Base-by-base conservation (phyloP, 768 basidiomycete genomes). In the Amanita pallidorosea region DNA sequence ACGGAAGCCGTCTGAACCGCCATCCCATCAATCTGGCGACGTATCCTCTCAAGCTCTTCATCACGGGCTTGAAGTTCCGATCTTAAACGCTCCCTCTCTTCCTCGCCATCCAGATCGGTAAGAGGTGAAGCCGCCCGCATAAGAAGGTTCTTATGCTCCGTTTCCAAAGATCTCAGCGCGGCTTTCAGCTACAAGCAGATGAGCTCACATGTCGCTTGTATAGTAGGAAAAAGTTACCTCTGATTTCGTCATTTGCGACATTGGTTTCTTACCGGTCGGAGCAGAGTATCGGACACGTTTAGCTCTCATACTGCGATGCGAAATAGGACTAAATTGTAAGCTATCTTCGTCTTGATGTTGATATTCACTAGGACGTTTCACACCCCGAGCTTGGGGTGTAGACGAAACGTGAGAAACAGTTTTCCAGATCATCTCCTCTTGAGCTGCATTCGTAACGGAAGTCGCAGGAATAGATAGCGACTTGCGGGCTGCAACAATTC, bases 341-440 rank as follows among this genome's bases (percentile, higher is more conserved):
- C 41, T 47, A 11, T 56, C 53, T 9, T 34, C 42, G n/a, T 42
- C 25, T 3, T 36, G 46, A 27, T 51, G 42, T 27, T 35, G 23
- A 23, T 51, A 43, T 4, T 48, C 50, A 37, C 57, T 57, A 2
- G 43, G 51, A 5, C 63, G 63, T 47, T 65, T 68, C 6, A 54
- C 44, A 9, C 65, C 61, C 6, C 58, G 55, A 22, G 33, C 29
- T 4, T 56, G 57, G 2, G 29, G 37, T 5, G 37, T 49, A 1
- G 57, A 54, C 12, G 60, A 53, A 15, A 36, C 5, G 13, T 64
- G 60, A 17, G 65, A 60, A 17, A 76, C 63, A 44, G 65, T 60
- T 51, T 69, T 71, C 68, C 68, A 71, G 4, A 76, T 55, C 22
- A 59, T 50, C 22, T 67, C 70, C 42, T 71, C 67, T 49, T 68